Evolutionary conservation across 805 yeast genomes (phyloP), one percentile per base, ranked within the genome.

Genomic region (Ogataea salicorniae): DNA sequence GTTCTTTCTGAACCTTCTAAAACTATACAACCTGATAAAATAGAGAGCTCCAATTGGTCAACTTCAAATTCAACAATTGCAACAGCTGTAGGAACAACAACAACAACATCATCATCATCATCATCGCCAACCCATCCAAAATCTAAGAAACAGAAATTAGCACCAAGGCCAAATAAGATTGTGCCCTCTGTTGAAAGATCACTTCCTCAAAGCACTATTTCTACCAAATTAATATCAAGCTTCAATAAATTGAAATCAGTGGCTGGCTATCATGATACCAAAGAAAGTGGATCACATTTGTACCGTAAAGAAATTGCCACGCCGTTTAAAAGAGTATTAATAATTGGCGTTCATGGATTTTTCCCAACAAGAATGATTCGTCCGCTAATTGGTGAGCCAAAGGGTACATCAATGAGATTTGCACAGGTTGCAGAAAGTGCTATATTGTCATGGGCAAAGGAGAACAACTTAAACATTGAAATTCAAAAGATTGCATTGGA

Each of bases 301-400:
- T 48, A 52, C 33, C 40, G 63, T 17, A 62, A 53, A 36, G 23
- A 22, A 9, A 41, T 46, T 8, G 59, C 71, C 0, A 49, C 56
- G 4, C 26, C 16, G 1, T 55, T 78, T 46, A 77, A 78, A 48
- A 80, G 81, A 52, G 87, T 87, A 0, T 75, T 92, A 31, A 84
- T 94, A 34, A 80, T 92, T 49, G 99, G 99, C 0, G 91, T 92
- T 1, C 99, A 92, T 68, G 99, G 99, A 0, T 92, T 91, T 60
- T 92, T 94, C 70, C 99, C 99, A 0, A 86, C 89, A 1, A 80
- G 77, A 52, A 82, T 89, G 75, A 72, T 94, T 9, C 70, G 99
- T 44, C 90, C 96, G 0, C 60, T 92, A 15, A 82, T 92, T 44
- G 99, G 99, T 2, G 90, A 91, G 52, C 99, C 99, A 4, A 94